phyloP scores from a whole-genome alignment of 108 stramenopile species.

The Parmales sp. region DNA sequence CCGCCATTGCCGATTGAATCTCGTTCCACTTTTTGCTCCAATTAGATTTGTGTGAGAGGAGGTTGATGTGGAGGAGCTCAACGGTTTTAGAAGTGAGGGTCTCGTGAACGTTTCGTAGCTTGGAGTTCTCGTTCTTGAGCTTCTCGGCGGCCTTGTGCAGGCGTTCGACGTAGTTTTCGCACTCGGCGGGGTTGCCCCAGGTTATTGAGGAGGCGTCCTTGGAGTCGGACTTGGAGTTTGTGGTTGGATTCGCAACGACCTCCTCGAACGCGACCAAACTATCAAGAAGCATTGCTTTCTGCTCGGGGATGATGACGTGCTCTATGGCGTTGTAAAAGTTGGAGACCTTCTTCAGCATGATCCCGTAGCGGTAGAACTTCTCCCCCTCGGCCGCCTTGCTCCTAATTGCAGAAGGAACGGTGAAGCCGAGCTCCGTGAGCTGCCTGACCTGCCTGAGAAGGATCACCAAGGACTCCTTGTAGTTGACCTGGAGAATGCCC shows the following conservation, averaged over 20 bases:
- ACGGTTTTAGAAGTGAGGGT: conserved; percentile 8
- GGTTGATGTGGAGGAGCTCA: conserved; percentile 31
- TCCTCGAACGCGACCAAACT: conserved; percentile 46
- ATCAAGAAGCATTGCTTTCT: conserved; percentile 45
- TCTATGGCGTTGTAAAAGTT: conserved; percentile 55
- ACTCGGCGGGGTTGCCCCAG: conserved; percentile 37
- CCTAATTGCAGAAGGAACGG: conserved; percentile 20
- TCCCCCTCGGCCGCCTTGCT: conserved; percentile 22
- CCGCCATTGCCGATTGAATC: conserved; percentile 19
- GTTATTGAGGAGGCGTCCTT: not conserved
- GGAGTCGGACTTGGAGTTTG: conserved; percentile 1
- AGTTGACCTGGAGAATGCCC: conserved; percentile 38
- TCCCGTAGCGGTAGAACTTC: conserved; percentile 41
- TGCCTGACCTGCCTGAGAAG: conserved; percentile 48
- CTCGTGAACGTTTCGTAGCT: conserved; percentile 30
- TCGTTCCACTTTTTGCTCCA: conserved; percentile 31
- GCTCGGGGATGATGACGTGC: conserved; percentile 37
- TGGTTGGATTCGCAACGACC: conserved; percentile 16
- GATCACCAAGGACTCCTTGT: conserved; percentile 30
- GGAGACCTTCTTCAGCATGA: conserved; percentile 49
- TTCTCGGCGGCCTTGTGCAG: conserved; percentile 41
- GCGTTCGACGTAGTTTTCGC: conserved; percentile 37
- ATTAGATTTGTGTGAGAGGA: conserved; percentile 28
- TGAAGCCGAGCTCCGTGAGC: conserved; percentile 43
- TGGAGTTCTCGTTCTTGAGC: conserved; percentile 39